Conservation (phyloP, 495 filamentous ascomycete genomes). For the Lasiosphaeria miniovina region DNA sequence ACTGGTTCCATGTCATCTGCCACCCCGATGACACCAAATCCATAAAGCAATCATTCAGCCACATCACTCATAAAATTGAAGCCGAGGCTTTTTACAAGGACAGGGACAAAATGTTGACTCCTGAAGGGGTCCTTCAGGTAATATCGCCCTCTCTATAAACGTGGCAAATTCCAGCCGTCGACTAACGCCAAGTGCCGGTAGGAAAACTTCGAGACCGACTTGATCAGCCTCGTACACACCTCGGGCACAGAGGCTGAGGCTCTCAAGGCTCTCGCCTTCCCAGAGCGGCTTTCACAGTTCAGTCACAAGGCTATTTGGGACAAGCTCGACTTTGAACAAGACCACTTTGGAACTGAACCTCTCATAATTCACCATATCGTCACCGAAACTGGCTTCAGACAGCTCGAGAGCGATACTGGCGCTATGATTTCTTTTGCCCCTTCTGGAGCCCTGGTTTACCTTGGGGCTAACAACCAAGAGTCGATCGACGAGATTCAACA, state of each 20-base stretch:
- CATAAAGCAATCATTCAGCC: slow-evolving; percentile 21
- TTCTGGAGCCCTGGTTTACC: slow-evolving; percentile 30
- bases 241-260: background rate
- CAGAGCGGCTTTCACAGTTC: slow-evolving; percentile 3
- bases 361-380: slow-evolving; percentile 19
- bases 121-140: slow-evolving; percentile 23
- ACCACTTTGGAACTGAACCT: background rate
- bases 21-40: slow-evolving; percentile 16
- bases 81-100: slow-evolving; percentile 18
- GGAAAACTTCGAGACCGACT: slow-evolving; percentile 9
- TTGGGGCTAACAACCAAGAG: slow-evolving; percentile 28
- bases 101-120: slow-evolving; percentile 23
- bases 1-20: slow-evolving; percentile 35
- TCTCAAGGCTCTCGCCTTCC: background rate
- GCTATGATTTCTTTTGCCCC: slow-evolving; percentile 24
- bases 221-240: background rate
- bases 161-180: background rate
- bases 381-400: slow-evolving; percentile 10
- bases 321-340: slow-evolving; percentile 14
- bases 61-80: slow-evolving; percentile 17
- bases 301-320: slow-evolving; percentile 14
- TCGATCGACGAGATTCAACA: slow-evolving; percentile 19
- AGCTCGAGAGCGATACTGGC: slow-evolving; percentile 25
- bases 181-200: too few relatives aligned
- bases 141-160: slow-evolving; percentile 2